These are phyloP conservation scores for Aureobasidium namibiae DNA, from an alignment of 2,329 filamentous ascomycete genomes.

Conservation along the genomic window DNA sequence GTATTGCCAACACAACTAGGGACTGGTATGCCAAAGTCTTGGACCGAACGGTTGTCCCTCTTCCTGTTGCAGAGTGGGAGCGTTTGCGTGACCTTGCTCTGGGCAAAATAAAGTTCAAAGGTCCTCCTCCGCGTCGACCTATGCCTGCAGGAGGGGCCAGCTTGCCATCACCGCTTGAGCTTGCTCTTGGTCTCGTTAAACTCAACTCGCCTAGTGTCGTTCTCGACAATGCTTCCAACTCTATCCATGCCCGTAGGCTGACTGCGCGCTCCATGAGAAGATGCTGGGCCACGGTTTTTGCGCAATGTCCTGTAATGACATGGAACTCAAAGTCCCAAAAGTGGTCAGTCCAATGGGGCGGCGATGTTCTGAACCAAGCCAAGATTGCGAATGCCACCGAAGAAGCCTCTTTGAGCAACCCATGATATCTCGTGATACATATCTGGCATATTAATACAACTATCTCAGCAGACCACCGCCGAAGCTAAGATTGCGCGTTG, in stretches of 20 bases:
- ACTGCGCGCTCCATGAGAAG: constrained; percentile 38
- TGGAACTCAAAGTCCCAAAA: constrained; percentile 25
- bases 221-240: constrained; percentile 13
- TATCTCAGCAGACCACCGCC: too few species aligned
- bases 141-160: background rate
- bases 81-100: constrained; percentile 31
- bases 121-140: constrained; percentile 3
- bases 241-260: constrained; percentile 26
- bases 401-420: background rate
- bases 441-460: background rate
- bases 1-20: constrained; percentile 35
- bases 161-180: background rate
- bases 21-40: constrained; percentile 38
- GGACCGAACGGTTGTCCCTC: constrained; percentile 35
- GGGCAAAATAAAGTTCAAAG: constrained; percentile 25
- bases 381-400: background rate
- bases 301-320: constrained; percentile 34
- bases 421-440: background rate
- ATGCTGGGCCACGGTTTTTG: constrained; percentile 35
- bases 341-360: constrained; percentile 31
- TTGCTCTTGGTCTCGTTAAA: background rate
- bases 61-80: constrained; percentile 38
- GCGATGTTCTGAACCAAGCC: background rate
- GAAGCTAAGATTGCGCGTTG: background rate
- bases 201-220: background rate